A percentile compares a stretch with the other conserved stretches of the same genome.
These are phyloP conservation scores for Huntiella abstrusa DNA, from an alignment of 2,329 filamentous ascomycete genomes.

Conservation along the genomic window DNA sequence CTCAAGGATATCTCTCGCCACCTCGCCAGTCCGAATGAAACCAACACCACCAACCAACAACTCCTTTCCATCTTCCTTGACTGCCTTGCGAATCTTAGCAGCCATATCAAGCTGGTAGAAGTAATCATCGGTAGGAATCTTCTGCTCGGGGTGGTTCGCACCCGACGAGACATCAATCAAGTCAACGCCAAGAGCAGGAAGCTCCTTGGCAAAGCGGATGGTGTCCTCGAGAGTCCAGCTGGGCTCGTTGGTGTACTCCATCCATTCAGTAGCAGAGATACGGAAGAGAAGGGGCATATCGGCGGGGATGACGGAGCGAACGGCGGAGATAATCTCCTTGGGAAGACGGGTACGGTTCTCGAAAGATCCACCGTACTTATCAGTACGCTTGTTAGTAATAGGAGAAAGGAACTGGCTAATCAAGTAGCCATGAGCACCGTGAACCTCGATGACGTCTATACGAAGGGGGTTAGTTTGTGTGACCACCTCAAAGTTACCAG, in stretches of 20 bases:
- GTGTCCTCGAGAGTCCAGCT: slow-evolving; percentile 49
- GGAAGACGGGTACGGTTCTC: slow-evolving; percentile 45
- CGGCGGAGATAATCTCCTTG: slow-evolving; percentile 31
- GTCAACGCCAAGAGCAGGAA: slow-evolving; percentile 60
- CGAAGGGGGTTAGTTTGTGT: not conserved
- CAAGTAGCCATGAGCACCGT: slow-evolving; percentile 48
- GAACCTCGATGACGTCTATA: slow-evolving; percentile 51
- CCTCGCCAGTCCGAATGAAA: slow-evolving; percentile 46
- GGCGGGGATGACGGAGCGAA: slow-evolving; percentile 32
- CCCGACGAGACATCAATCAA: slow-evolving; percentile 66
- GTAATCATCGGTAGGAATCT: slow-evolving; percentile 40
- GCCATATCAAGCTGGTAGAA: slow-evolving; percentile 62
- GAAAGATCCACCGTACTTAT: slow-evolving; percentile 46
- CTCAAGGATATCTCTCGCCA: slow-evolving; percentile 42
- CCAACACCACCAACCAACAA: slow-evolving; percentile 60
- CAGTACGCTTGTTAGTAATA: slow-evolving; percentile 39
- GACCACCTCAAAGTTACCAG: no score
- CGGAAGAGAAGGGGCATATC: slow-evolving; percentile 38
- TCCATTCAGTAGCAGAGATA: slow-evolving; percentile 45
- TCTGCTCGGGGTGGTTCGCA: slow-evolving; percentile 45
- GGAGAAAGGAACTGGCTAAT: slow-evolving; percentile 45
- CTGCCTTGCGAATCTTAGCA: slow-evolving; percentile 46
- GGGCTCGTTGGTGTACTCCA: slow-evolving; percentile 27
- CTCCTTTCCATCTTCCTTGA: slow-evolving; percentile 28
- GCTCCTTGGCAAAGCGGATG: slow-evolving; percentile 34